Percentiles rank a stretch among this genome's conserved stretches.
These are phyloP conservation scores for Chlorella sp. DNA, from an alignment of 139 green algal genomes.

Conservation along the genomic window DNA sequence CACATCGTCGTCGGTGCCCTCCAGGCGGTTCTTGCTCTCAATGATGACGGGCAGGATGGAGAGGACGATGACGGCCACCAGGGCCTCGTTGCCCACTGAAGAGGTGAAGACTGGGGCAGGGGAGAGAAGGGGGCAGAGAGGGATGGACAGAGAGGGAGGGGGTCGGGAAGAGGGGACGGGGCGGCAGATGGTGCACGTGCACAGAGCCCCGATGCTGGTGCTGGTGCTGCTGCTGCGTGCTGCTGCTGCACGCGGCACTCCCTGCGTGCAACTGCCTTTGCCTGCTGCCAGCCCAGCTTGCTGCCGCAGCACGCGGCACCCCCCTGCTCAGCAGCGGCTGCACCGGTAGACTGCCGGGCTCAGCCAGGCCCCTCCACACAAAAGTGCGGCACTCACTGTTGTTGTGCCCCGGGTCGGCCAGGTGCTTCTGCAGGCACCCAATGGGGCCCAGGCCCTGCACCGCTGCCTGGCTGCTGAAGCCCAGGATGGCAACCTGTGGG, in stretches of 20 bases:
- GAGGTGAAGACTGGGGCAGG: constrained; percentile 77
- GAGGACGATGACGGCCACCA: constrained; percentile 71
- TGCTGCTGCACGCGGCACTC: no score
- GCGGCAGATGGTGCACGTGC: background rate
- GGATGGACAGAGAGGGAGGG: background rate
- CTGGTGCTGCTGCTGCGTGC: background rate
- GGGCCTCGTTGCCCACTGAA: constrained; percentile 79
- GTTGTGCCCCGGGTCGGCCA: constrained; percentile 85
- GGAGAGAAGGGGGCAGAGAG: background rate
- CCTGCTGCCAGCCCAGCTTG: no score
- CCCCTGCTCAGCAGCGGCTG: background rate
- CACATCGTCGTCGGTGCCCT: constrained; percentile 34
- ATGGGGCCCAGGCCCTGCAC: constrained; percentile 87
- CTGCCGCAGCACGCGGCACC: no score
- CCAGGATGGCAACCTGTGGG: constrained; percentile 81
- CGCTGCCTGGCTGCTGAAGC: constrained; percentile 83
- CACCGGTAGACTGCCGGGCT: background rate
- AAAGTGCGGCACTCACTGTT: constrained; percentile 77
- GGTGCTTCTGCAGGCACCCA: constrained; percentile 80
- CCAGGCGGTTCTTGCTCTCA: constrained; percentile 74
- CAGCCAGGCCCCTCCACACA: background rate
- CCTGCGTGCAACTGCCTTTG: no score
- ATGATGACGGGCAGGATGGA: constrained; percentile 79
- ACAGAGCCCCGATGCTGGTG: no score
- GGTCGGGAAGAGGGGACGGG: background rate